Conservation (phyloP, 2,329 filamentous ascomycete species). For the Tolypocladium tropicale region DNA sequence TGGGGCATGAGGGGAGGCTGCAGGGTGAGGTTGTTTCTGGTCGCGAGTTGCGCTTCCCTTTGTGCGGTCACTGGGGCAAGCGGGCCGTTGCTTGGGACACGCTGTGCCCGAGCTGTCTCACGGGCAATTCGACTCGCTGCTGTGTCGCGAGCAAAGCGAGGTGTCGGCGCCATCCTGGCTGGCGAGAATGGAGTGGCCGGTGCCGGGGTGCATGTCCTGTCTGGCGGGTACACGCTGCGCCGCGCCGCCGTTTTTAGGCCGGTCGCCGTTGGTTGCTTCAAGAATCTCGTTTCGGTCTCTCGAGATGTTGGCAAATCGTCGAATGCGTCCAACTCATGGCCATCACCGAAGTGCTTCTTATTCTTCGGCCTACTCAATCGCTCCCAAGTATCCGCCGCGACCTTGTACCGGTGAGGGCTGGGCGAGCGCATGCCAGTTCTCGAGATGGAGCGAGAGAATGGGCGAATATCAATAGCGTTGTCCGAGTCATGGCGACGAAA, state of each 20-base stretch:
- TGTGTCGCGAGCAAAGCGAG: slow-evolving; percentile 56
- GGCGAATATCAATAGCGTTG: slow-evolving; percentile 47
- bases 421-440: slow-evolving; percentile 49
- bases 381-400: slow-evolving; percentile 45
- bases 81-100: slow-evolving; percentile 42
- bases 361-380: slow-evolving; percentile 60
- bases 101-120: slow-evolving; percentile 51
- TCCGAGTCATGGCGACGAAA: slow-evolving; percentile 81
- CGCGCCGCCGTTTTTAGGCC: slow-evolving; percentile 55
- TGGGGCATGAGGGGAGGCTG: slow-evolving; percentile 27
- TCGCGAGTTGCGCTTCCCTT: slow-evolving; percentile 42
- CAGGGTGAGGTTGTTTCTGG: slow-evolving; percentile 35
- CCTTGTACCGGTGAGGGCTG: slow-evolving; percentile 40
- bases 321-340: slow-evolving; percentile 83
- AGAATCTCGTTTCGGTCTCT: slow-evolving; percentile 68
- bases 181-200: slow-evolving; percentile 48
- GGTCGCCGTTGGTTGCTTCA: slow-evolving; percentile 65
- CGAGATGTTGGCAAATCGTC: slow-evolving; percentile 89
- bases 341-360: slow-evolving; percentile 66
- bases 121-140: slow-evolving; percentile 54
- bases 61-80: slow-evolving; percentile 46
- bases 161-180: slow-evolving; percentile 41
- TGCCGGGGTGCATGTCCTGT: slow-evolving; percentile 42
- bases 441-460: slow-evolving; percentile 46
- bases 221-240: slow-evolving; percentile 43